These are phyloP conservation scores for Sclerotinia glacialis DNA, from an alignment of 2,329 filamentous ascomycete genomes.

Conservation along the genomic window DNA sequence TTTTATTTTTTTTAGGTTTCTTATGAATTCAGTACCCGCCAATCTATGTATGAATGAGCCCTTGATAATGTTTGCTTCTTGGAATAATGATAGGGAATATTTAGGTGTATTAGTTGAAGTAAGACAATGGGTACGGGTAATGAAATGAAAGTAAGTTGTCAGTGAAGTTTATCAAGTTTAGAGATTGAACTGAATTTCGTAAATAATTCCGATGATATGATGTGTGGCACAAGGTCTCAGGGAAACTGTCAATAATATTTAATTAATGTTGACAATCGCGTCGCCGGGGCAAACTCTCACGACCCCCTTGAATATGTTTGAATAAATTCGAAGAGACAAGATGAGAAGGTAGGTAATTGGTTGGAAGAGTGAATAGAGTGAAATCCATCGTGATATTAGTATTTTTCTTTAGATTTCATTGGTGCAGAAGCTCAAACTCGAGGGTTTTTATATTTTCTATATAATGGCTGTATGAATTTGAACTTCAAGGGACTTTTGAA, in stretches of 20 bases:
- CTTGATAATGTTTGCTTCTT: neutral
- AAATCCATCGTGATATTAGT: slow-evolving; percentile 1
- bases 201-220: slow-evolving; percentile 15
- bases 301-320: neutral
- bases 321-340: neutral
- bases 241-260: slow-evolving; percentile 11
- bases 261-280: slow-evolving; percentile 15
- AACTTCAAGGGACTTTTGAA: neutral
- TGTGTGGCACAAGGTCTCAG: slow-evolving; percentile 19
- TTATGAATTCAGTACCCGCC: neutral
- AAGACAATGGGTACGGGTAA: slow-evolving; percentile 8
- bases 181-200: slow-evolving; percentile 5
- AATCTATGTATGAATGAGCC: slow-evolving; percentile 3
- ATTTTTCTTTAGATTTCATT: neutral
- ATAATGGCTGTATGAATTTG: neutral
- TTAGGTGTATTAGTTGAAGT: slow-evolving; percentile 11
- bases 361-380: neutral
- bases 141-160: slow-evolving; percentile 11
- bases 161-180: slow-evolving; percentile 9
- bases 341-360: neutral
- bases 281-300: slow-evolving; percentile 20
- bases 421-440: neutral
- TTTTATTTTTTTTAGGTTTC: slow-evolving; percentile 9
- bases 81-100: neutral
- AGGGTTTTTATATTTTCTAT: neutral